Evolutionary conservation across 139 green algal genomes (phyloP).

Genomic region (Chara braunii): DNA sequence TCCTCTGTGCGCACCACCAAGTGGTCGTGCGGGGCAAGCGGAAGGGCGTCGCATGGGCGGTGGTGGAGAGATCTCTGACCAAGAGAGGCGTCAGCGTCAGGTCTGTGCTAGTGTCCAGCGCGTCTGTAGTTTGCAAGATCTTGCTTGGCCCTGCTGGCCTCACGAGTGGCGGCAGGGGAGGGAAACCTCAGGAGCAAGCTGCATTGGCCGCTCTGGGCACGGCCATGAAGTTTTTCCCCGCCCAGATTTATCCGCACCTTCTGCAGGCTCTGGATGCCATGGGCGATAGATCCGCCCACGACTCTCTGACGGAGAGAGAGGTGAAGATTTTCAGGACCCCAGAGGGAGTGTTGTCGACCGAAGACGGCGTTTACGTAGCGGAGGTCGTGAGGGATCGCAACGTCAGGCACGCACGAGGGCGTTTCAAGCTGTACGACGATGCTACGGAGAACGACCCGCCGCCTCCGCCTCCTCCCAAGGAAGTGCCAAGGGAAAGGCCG

Average conservation of each 20-base stretch:
- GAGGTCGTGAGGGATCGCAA: slow-evolving; percentile 35
- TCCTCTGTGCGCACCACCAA: slow-evolving; percentile 27
- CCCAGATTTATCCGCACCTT: slow-evolving; percentile 33
- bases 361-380: slow-evolving; percentile 35
- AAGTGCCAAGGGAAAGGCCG: too few species aligned
- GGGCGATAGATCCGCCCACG: slow-evolving; percentile 15
- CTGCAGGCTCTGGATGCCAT: slow-evolving; percentile 18
- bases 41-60: background rate
- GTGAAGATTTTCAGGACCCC: slow-evolving; percentile 35
- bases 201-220: slow-evolving; percentile 23
- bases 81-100: too few species aligned
- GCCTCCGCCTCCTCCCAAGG: too few species aligned
- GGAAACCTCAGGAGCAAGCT: background rate
- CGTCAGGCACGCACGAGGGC: slow-evolving; percentile 17
- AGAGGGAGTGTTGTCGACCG: slow-evolving; percentile 26
- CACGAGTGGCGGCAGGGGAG: too few species aligned
- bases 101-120: too few species aligned
- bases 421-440: slow-evolving; percentile 12
- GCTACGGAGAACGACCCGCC: background rate
- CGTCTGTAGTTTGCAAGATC: too few species aligned
- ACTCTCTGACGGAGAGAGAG: slow-evolving; percentile 25
- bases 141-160: slow-evolving; percentile 26
- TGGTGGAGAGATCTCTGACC: too few species aligned
- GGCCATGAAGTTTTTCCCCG: slow-evolving; percentile 15
- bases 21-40: slow-evolving; percentile 2